These are phyloP conservation scores for Diplocarpon rosae DNA, from an alignment of 2,329 filamentous ascomycete genomes.

Conservation along the genomic window DNA sequence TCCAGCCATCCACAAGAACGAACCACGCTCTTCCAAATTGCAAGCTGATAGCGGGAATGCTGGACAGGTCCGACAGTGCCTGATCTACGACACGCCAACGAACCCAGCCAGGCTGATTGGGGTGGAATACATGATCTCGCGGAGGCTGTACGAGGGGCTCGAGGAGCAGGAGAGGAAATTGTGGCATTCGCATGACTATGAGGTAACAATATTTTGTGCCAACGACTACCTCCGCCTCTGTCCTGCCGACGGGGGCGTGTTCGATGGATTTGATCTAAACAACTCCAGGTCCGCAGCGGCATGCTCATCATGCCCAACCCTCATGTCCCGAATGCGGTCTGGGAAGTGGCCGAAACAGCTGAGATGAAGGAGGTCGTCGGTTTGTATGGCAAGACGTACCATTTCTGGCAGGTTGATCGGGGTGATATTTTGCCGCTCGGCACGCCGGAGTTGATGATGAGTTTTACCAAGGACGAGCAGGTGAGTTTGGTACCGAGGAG, in stretches of 20 bases:
- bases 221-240: conserved; percentile 56
- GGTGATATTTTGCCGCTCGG: conserved; percentile 56
- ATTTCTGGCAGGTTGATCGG: conserved; percentile 76
- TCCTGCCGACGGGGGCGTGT: conserved; percentile 26
- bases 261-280: no score
- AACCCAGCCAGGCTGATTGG: conserved; percentile 65
- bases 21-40: neutral
- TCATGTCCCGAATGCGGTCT: conserved; percentile 45
- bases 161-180: conserved; percentile 56
- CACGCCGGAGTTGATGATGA: conserved; percentile 52
- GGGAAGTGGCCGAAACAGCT: conserved; percentile 65
- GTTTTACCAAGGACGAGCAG: conserved; percentile 41
- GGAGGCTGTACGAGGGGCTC: conserved; percentile 55
- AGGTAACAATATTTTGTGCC: conserved; percentile 45
- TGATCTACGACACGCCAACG: neutral
- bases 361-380: conserved; percentile 70
- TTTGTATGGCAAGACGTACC: conserved; percentile 75
- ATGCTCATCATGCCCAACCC: conserved; percentile 68
- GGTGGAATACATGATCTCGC: conserved; percentile 64
- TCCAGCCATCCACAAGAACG: conserved; percentile 43
- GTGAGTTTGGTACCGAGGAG: conserved; percentile 20
- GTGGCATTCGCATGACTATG: conserved; percentile 57
- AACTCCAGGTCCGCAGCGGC: conserved; percentile 31
- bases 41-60: no score
- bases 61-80: conserved; percentile 31